These are phyloP conservation scores for Passalora sequoiae DNA, from an alignment of 2,329 filamentous ascomycete genomes.

Conservation along the genomic window DNA sequence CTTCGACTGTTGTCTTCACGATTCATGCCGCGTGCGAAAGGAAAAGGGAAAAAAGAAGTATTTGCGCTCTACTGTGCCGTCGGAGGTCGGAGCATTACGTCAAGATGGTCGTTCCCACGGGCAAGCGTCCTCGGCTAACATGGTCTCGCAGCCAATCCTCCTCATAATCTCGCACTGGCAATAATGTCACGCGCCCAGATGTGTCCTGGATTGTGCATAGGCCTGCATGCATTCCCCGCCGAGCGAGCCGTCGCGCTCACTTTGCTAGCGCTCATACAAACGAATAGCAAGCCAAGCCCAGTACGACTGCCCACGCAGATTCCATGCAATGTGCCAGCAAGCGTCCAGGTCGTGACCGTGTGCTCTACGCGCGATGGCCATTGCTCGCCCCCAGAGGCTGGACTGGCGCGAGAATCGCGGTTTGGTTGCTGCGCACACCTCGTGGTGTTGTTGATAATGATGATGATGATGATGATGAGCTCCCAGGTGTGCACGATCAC, in stretches of 20 bases:
- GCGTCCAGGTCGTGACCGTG: not conserved
- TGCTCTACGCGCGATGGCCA: not conserved
- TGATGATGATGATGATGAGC: too few species aligned
- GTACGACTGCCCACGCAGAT: not conserved
- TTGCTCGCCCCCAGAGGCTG: not conserved
- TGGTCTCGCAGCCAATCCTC: constrained; percentile 7
- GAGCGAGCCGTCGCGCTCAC: too few species aligned
- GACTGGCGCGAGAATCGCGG: not conserved
- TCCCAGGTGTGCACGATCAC: constrained; percentile 3
- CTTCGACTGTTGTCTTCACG: too few species aligned
- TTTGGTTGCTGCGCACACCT: not conserved
- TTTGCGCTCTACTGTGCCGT: not conserved
- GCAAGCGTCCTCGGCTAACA: constrained; percentile 19
- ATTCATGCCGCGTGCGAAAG: too few species aligned
- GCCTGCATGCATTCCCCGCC: constrained; percentile 14
- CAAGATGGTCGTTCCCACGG: constrained; percentile 11
- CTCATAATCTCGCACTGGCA: not conserved
- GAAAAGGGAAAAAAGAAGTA: constrained; percentile 1
- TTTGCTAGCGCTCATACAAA: too few species aligned
- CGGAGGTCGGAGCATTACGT: constrained; percentile 1
- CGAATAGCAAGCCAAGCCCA: not conserved
- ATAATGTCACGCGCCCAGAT: constrained; percentile 15
- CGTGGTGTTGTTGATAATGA: not conserved
- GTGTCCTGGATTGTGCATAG: constrained; percentile 13
- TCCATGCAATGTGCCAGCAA: not conserved